Evolutionary conservation across 23 red algal species (phyloP).

Genomic region (Gracilariopsis chorda): DNA sequence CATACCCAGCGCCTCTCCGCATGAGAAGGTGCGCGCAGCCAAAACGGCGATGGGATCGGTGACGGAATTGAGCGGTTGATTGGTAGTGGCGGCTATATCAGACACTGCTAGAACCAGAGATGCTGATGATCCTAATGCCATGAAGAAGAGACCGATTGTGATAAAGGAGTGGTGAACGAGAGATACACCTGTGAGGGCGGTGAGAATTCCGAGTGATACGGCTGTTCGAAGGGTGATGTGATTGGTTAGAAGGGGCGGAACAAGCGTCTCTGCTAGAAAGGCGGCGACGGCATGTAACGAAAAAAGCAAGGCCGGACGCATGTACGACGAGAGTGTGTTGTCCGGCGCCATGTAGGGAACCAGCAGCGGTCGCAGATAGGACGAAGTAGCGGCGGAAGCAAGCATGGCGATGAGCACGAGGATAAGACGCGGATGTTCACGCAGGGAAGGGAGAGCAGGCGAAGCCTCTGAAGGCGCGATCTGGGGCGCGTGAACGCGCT

Average conservation of each 20-base stretch:
- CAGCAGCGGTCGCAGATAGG: not conserved
- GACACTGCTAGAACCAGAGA: not conserved
- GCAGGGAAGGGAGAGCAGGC: not conserved
- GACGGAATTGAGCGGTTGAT: not conserved
- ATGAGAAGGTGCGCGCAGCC: not conserved
- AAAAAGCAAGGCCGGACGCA: not conserved
- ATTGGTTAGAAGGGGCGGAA: not conserved
- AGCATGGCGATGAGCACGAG: not conserved
- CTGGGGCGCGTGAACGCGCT: not conserved
- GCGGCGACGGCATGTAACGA: not conserved
- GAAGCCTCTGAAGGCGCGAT: not conserved
- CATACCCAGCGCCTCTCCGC: not conserved
- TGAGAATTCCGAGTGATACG: not conserved
- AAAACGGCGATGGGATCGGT: not conserved
- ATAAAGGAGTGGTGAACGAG: not conserved
- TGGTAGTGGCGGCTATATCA: not conserved
- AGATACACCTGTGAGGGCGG: not conserved
- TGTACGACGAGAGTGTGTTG: not conserved
- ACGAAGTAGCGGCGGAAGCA: not conserved
- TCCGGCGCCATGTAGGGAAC: not conserved
- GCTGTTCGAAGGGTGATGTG: not conserved
- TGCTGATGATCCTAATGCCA: not conserved
- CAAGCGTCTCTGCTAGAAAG: not conserved
- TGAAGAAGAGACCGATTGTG: not conserved
- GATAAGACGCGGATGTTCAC: not conserved